phyloP scores from a whole-genome alignment of 495 filamentous ascomycete genomes.

The Darksidea phi region DNA sequence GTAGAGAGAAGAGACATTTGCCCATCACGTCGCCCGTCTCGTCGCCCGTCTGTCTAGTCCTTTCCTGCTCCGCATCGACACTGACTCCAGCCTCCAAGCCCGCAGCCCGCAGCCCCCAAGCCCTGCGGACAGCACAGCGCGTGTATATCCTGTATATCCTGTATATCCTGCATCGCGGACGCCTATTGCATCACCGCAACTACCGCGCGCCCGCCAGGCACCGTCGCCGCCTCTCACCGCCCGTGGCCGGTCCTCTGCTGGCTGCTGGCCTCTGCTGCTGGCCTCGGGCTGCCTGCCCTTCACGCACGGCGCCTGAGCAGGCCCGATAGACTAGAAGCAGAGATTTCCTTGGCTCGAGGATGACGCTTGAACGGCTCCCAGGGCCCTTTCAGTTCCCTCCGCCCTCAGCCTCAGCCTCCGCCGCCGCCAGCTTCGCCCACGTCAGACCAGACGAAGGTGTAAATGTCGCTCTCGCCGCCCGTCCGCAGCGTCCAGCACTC shows the following conservation, averaged over 20 bases:
- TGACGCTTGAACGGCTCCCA: constrained; percentile 15
- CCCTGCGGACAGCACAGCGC: too few species aligned
- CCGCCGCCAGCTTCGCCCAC: neutral
- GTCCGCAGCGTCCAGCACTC: constrained; percentile 11
- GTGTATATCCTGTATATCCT: too few species aligned
- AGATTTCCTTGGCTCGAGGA: constrained; percentile 20
- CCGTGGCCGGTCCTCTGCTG: neutral
- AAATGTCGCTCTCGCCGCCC: too few species aligned
- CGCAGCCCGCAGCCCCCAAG: too few species aligned
- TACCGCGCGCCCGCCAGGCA: neutral
- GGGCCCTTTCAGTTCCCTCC: neutral
- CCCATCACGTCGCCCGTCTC: too few species aligned
- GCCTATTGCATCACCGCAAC: neutral
- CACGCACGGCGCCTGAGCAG: constrained; percentile 7
- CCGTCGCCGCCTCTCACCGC: neutral
- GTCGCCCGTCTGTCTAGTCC: too few species aligned
- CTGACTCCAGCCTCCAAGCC: too few species aligned
- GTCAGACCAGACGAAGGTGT: too few species aligned
- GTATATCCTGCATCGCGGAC: neutral
- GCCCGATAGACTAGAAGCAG: constrained; percentile 17
- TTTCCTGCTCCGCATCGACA: too few species aligned
- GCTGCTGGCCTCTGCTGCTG: too few species aligned
- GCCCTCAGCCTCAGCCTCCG: neutral
- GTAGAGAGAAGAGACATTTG: too few species aligned
- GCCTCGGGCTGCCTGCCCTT: constrained; percentile 26